These are phyloP conservation scores for Bryoglossum gracile DNA, from an alignment of 495 filamentous ascomycete genomes.

Conservation along the genomic window DNA sequence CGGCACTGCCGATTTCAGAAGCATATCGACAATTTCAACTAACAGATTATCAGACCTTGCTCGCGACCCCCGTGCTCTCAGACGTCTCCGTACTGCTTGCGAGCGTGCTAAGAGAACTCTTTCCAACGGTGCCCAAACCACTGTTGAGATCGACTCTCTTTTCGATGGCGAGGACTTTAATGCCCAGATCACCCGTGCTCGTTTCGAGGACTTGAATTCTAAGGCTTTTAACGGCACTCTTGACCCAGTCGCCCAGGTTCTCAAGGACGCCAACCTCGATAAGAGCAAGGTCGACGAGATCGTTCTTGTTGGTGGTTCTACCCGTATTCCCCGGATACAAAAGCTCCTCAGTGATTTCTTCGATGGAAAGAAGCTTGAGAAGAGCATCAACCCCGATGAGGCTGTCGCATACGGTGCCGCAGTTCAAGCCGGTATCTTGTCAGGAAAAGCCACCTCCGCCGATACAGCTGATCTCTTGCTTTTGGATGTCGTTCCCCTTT, in stretches of 20 bases:
- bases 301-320: slow-evolving; percentile 96
- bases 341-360: slow-evolving; percentile 98
- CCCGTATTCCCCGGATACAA: slow-evolving; percentile 98
- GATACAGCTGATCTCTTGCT: slow-evolving; percentile 93
- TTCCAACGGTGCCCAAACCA: slow-evolving; percentile 92
- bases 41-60: too few species aligned
- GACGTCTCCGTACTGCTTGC: slow-evolving; percentile 95
- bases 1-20: too few species aligned
- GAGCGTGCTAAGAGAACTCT: slow-evolving; percentile 99
- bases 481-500: slow-evolving; percentile 94
- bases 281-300: slow-evolving; percentile 96
- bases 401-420: slow-evolving; percentile 98
- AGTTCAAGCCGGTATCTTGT: slow-evolving; percentile 96
- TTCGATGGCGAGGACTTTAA: slow-evolving; percentile 98
- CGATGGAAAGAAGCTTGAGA: slow-evolving; percentile 99
- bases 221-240: slow-evolving; percentile 94
- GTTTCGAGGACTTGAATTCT: slow-evolving; percentile 98
- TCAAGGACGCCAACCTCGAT: slow-evolving; percentile 91
- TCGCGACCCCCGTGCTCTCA: slow-evolving; percentile 94
- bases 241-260: slow-evolving; percentile 96
- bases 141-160: slow-evolving; percentile 98
- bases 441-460: slow-evolving; percentile 92
- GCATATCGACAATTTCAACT: too few species aligned
- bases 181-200: slow-evolving; percentile 97
- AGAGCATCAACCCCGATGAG: slow-evolving; percentile 99